phyloP scores from a whole-genome alignment of 306 rosid species.

The Malus orientalis region DNA sequence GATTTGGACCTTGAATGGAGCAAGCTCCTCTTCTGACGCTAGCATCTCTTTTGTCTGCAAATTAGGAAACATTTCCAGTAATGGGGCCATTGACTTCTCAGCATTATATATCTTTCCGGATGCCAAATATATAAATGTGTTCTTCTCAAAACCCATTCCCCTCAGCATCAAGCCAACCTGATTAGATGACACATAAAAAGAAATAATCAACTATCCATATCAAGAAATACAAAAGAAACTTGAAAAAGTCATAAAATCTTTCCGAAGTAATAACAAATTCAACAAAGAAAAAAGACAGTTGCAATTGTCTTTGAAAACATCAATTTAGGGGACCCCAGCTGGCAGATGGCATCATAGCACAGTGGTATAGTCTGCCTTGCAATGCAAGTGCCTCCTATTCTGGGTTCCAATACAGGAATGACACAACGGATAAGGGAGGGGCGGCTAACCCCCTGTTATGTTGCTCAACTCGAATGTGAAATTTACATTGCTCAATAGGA shows the following conservation, averaged over 20 bases:
- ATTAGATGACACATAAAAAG: constrained; percentile 14
- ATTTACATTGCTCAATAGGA: background rate
- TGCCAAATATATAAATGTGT: constrained; percentile 83
- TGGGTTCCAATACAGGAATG: background rate
- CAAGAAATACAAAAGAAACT: background rate
- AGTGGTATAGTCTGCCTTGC: background rate
- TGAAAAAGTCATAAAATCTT: background rate
- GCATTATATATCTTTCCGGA: constrained; percentile 85
- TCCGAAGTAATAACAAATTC: background rate
- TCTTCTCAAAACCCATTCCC: constrained; percentile 88
- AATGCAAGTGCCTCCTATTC: background rate
- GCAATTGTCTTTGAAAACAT: background rate
- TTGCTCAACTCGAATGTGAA: background rate
- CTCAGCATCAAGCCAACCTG: constrained; percentile 97
- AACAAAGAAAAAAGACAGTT: background rate
- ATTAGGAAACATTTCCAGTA: constrained; percentile 88
- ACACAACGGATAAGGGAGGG: background rate
- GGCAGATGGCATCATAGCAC: background rate
- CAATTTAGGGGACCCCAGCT: background rate
- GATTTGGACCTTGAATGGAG: constrained; percentile 53
- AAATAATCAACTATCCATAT: background rate
- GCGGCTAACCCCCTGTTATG: background rate
- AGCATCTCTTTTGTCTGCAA: constrained; percentile 77
- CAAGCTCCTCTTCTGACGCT: constrained; percentile 77
- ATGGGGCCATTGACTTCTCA: constrained; percentile 76